Evolutionary conservation across 2,329 filamentous ascomycete genomes (phyloP), one percentile per base, ranked within the genome.

Genomic region (Colletotrichum higginsianum): DNA sequence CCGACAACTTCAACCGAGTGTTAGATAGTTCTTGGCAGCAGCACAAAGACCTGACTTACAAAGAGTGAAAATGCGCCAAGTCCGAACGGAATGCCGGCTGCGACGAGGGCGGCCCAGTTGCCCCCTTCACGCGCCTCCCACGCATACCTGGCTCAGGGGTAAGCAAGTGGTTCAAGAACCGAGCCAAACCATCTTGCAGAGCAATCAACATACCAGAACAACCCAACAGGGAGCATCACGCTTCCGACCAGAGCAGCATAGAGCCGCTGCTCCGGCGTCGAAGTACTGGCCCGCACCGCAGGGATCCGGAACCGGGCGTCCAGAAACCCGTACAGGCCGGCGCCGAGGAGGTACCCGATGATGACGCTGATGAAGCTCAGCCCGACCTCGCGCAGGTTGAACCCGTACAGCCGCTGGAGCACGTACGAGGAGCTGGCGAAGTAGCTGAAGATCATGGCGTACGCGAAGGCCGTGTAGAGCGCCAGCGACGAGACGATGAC

Each of bases 401-500:
- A 77, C 3, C 56, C 44, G 42, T 77, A 77, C 1, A 67, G 60
- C 13, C 64, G 55, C 11, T 61, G 57, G 1, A 77, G 75, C 2
- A 74, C 69, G 7, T 74, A 71, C 0, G 75, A 74, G 1, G 72
- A 56, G 16, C 70, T 73, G 4, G 89, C 89, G 6, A 91, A 83
- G 74, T 82, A 86, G 75, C 90, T 86, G 2, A 89, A 78, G 55
- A 92, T 80, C 64, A 88, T 80, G 13, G 88, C 52, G 40, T 87
- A 82, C 42, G 88, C 80, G 38, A 88, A 67, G 4, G 83, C 91
- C 26, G 91, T 92, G 76, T 91, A 94, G n/a, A 90, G 89, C 4
- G 87, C 86, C 46, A 93, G 83, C 73, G 93, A 93, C 87, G 91
- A 94, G 79, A 93, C 87, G 1, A 92, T 92, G 66, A 89, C 89